Percentiles rank a stretch among this genome's conserved stretches.
phyloP scores from a whole-genome alignment of 164 flowering plant genomes.

The Vitis vinifera region ASM3070453v1 NC_081805.1:520501-521000 shows the following conservation, averaged over 20 bases:
- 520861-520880: conserved; percentile 10
- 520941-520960: neutral
- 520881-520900: neutral
- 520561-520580: conserved; percentile 33
- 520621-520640: conserved; percentile 3
- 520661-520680: conserved; percentile 6
- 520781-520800: neutral
- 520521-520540: conserved; percentile 15
- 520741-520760: conserved; percentile 10
- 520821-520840: neutral
- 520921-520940: neutral
- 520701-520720: neutral
- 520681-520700: neutral
- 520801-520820: conserved; percentile 4
- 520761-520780: conserved; percentile 15
- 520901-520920: neutral
- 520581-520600: conserved; percentile 21
- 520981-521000: neutral
- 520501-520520: conserved; percentile 27
- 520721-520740: neutral
- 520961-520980: neutral
- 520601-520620: conserved; percentile 1
- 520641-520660: conserved; percentile 6
- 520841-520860: conserved; percentile 3
- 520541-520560: conserved; percentile 9